These are phyloP conservation scores for Haplosporangium gracile DNA, from an alignment of 192 early-diverging fungal genomes.

Conservation along the genomic window DNA sequence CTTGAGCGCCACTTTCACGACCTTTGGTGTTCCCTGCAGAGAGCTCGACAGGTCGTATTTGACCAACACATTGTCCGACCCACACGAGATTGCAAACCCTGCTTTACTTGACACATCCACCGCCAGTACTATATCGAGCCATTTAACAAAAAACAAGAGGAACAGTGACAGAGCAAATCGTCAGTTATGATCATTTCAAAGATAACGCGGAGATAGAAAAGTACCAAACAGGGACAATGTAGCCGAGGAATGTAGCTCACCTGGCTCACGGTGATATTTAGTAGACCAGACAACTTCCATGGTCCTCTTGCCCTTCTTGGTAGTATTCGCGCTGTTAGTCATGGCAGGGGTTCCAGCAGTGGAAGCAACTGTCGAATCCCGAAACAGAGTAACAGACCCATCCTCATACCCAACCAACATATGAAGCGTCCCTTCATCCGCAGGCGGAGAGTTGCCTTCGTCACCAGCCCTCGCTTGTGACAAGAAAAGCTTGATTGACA, in stretches of 20 bases:
- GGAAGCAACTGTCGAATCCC: neutral
- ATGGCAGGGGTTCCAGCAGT: neutral
- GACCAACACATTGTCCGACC: conserved; percentile 53
- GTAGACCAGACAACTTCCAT: conserved; percentile 44
- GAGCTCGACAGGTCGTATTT: conserved; percentile 38
- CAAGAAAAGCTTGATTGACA: conserved; percentile 39
- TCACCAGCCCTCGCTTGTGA: neutral
- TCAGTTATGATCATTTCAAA: neutral
- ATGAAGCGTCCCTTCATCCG: conserved; percentile 9
- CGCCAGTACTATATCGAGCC: conserved; percentile 30
- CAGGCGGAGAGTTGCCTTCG: neutral
- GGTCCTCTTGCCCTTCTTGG: neutral
- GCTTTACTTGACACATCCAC: conserved; percentile 47
- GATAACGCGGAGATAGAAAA: neutral
- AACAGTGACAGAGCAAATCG: conserved; percentile 2
- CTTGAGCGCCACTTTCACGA: conserved; percentile 22
- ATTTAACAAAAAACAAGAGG: neutral
- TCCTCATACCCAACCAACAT: conserved; percentile 57
- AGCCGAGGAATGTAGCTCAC: conserved; percentile 1
- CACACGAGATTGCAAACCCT: conserved; percentile 49
- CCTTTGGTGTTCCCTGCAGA: conserved; percentile 31
- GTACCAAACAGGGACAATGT: neutral
- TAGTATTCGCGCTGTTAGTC: neutral
- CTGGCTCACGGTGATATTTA: conserved; percentile 52
- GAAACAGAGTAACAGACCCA: conserved; percentile 45